phyloP scores from a whole-genome alignment of 2,329 filamentous ascomycete species.

The Sclerotiophoma versabilis region DNA sequence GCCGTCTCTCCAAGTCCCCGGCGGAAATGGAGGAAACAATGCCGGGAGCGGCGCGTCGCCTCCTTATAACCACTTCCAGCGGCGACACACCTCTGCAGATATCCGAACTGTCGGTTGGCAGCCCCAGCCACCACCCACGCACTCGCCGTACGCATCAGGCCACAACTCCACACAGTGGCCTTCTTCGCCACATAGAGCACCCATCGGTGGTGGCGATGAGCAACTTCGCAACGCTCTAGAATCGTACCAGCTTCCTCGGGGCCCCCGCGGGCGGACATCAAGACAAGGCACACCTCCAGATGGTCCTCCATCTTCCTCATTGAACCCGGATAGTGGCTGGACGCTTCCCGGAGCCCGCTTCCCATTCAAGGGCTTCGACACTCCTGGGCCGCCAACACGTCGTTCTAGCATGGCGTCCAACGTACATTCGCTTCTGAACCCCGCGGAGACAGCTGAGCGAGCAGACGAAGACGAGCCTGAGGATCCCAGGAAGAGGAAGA shows the following conservation, averaged over 20 bases:
- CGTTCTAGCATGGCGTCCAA: constrained; percentile 76
- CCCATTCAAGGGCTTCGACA: constrained; percentile 58
- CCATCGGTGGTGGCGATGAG: constrained; percentile 67
- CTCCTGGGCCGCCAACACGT: constrained; percentile 67
- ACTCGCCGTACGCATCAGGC: constrained; percentile 72
- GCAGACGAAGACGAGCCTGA: constrained; percentile 68
- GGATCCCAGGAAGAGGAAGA: constrained; percentile 69
- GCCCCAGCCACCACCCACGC: constrained; percentile 59
- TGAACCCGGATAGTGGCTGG: constrained; percentile 64
- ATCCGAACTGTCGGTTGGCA: constrained; percentile 77
- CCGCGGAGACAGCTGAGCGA: constrained; percentile 70
- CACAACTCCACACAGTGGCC: constrained; percentile 70
- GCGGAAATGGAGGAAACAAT: constrained; percentile 61
- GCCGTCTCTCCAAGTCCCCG: constrained; percentile 68
- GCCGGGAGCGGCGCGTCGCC: constrained; percentile 58
- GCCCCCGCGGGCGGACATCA: constrained; percentile 57
- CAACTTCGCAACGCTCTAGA: constrained; percentile 71
- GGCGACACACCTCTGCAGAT: constrained; percentile 93
- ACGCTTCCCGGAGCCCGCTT: constrained; percentile 59
- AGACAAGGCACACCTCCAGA: constrained; percentile 64
- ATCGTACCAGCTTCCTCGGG: constrained; percentile 70
- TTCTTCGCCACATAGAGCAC: constrained; percentile 65
- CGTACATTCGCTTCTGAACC: constrained; percentile 71
- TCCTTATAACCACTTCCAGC: constrained; percentile 70
- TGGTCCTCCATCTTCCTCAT: constrained; percentile 57